Base-by-base conservation (phyloP, 352 stramenopile species). In the Pythium biforme region DNA sequence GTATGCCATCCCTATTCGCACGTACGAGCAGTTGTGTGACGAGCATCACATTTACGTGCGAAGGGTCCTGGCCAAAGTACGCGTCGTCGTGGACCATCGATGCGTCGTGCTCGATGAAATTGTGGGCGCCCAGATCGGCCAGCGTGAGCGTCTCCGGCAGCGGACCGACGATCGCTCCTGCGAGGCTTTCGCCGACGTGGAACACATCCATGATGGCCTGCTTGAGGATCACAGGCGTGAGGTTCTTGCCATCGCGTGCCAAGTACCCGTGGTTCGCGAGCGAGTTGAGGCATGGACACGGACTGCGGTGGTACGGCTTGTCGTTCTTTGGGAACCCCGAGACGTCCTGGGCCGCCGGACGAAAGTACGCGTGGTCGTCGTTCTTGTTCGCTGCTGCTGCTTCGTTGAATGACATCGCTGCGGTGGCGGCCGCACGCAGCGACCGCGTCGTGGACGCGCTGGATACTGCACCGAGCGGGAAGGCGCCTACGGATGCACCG, bases 21-120 rank as follows among this genome's bases (percentile, higher is more conserved):
- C 60, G 65, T 20, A 67, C 56, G 25, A 88, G 59, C 14, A 89
- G 47, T 15, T 63, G 53, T 0, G 66, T 26, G 10, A 74, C 70
- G 56, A 91, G 64, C 51, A 75, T 76, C 9, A n/a, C 31, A 52
- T 87, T 87, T 47, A 89, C 59, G 7, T 37, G 29, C 6, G 68
- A 66, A 7, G 79, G 76, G 27, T 89, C 77, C 12, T 58, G 55
- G n/a, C 72, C 60, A 20, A 77, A 77, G 56, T 59, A 75, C 29
- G 57, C 49, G 56, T 91, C 80, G 41, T 82, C 69, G 56, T 86
- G 82, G 8, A 88, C 68, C 41, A 91, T 55, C 14, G 81, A 90
- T 14, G 83, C 83, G 54, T 92, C 80, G 62, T 90, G 81, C 57
- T 91, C 82, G 25, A 90, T 75, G n/a, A 80, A 70, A 40, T 81